Evolutionary conservation across 176 grass and related monocot species (phyloP), one percentile per base, ranked within the genome.

Genomic region (Oryza meridionalis): DNA sequence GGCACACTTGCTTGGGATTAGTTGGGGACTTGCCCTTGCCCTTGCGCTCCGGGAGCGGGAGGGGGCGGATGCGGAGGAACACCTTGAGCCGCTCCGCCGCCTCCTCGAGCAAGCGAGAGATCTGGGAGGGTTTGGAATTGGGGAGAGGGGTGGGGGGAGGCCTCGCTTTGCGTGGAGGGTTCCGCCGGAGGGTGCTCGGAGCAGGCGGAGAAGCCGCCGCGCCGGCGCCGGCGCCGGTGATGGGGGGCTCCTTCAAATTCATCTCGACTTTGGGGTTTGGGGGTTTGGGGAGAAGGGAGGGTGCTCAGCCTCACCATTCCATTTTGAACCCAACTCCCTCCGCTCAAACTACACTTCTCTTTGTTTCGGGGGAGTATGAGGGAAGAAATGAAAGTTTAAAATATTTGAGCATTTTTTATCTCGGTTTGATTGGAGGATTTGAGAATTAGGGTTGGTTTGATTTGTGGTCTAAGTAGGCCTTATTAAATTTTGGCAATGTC

Each of bases 51-150:
- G 35, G 35, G 35, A 37, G 26, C 17, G 73, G 77, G 29, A 82
- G 73, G 8, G 88, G 92, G 10, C 95, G 95, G 78, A 97, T 94
- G 78, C 95, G 88, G 53, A 94, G 88, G 82, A 91, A 97, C 10
- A 97, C 92, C 58, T 89, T 97, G 67, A 97, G 84, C 32, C 32
- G 67, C 42, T 78, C 44, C 35, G 47, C 58, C 3, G 82, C 78
- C 53, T 76, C 72, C 5, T 21, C 67, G 46, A 86, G 46, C 55
- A 67, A 51, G 77, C 53, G 72, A 43, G 42, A 65, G 46, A 74
- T 31, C 2, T 31, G 26, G 69, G 65, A 78, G 44, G 47, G 24
- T 9, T 93, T 93, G 29, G 29, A 31, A 31, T 31, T 31, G 43
- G 13, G 11, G 61, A 88, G 62, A 0, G 88, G 83, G 12, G 85